A percentile compares a stretch with the other conserved stretches of the same genome.
phyloP scores from a whole-genome alignment of 2,329 filamentous ascomycete species.

The Elsinoe fawcettii region DNA sequence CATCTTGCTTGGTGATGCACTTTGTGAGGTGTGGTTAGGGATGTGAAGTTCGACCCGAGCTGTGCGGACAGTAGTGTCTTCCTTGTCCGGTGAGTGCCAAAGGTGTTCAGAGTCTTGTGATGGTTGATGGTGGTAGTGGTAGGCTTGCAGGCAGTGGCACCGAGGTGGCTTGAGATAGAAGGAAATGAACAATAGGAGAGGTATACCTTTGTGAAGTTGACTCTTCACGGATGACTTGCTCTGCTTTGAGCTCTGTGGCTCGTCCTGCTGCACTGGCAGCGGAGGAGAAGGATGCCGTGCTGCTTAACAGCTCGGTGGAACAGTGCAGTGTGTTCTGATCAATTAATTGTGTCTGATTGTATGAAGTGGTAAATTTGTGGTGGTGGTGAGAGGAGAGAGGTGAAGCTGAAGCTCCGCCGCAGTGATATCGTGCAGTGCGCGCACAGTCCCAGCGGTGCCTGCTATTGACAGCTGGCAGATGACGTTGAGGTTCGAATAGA shows the following conservation, averaged over 20 bases:
- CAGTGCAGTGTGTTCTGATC: neutral
- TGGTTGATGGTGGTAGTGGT: too few relatives aligned
- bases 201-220: neutral
- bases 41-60: neutral
- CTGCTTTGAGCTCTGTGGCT: neutral
- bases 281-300: neutral
- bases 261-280: neutral
- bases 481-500: neutral
- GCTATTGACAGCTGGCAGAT: neutral
- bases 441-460: neutral
- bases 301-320: too few relatives aligned
- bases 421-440: neutral
- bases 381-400: neutral
- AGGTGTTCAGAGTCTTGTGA: too few relatives aligned
- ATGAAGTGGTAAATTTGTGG: neutral
- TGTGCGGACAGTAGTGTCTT: neutral
- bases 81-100: neutral
- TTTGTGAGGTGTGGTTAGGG: neutral
- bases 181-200: neutral
- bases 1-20: slow-evolving; percentile 17
- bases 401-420: neutral
- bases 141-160: neutral
- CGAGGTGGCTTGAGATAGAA: neutral
- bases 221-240: neutral
- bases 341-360: neutral